A percentile compares a stretch with the other conserved stretches of the same genome.
Conservation (phyloP, 1,284 basidiomycete genomes). For the Exsudoporus floridanus region DNA sequence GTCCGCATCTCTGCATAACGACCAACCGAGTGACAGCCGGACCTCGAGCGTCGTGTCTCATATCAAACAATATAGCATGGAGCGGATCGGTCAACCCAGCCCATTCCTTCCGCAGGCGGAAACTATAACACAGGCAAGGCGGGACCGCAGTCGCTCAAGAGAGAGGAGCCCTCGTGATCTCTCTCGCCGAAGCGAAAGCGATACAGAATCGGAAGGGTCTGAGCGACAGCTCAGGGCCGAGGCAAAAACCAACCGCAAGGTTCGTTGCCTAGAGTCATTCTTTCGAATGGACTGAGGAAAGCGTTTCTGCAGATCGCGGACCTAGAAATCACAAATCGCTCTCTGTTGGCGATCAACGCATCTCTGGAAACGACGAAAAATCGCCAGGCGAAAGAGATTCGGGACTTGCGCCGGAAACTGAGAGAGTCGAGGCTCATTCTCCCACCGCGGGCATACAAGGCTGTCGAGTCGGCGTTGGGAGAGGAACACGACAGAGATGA, state of each 20-base stretch:
- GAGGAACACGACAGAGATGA: slow-evolving; percentile 44
- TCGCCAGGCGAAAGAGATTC: slow-evolving; percentile 77
- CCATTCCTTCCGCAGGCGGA: slow-evolving; percentile 13
- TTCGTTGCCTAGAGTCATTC: slow-evolving; percentile 30
- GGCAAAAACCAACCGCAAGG: slow-evolving; percentile 80
- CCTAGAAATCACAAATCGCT: slow-evolving; percentile 79
- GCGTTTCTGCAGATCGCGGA: slow-evolving; percentile 64
- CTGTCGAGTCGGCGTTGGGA: slow-evolving; percentile 49
- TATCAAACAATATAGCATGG: slow-evolving; percentile 10
- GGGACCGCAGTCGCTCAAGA: slow-evolving; percentile 25
- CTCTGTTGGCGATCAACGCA: slow-evolving; percentile 73
- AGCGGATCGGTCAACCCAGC: slow-evolving; percentile 6
- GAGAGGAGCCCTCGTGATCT: slow-evolving; percentile 15
- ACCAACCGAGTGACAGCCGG: slow-evolving; percentile 36
- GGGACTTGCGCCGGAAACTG: slow-evolving; percentile 70
- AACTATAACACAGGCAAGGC: background rate
- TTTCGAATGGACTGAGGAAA: slow-evolving; percentile 5
- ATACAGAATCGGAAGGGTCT: slow-evolving; percentile 38
- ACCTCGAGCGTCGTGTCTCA: slow-evolving; percentile 17
- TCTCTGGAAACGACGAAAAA: slow-evolving; percentile 72
- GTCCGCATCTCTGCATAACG: slow-evolving; percentile 41
- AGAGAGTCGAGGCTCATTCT: slow-evolving; percentile 75
- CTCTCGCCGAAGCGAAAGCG: slow-evolving; percentile 27
- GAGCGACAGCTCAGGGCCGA: slow-evolving; percentile 59
- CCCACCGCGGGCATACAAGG: slow-evolving; percentile 61